Evolutionary conservation across 2,329 filamentous ascomycete species (phyloP), one percentile per base, ranked within the genome.

Genomic region (Xylaria sp.): DNA sequence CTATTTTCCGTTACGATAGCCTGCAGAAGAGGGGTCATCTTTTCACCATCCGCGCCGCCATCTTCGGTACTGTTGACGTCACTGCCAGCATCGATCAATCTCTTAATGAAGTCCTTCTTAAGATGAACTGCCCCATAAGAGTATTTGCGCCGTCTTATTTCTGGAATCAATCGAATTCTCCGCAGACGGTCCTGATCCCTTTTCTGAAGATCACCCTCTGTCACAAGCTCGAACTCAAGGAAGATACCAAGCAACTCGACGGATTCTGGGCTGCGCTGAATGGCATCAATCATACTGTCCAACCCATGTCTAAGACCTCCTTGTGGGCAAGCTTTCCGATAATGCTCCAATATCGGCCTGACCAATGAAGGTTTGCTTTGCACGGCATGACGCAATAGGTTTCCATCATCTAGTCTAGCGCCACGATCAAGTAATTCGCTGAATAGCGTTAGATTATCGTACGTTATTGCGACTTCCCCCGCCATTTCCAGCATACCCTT

Each of bases 281-380:
- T 29, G 27, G 15, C 19, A 1, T 4, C 0, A 3, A 1, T 1
- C 8, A 58, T 44, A 4, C n/a, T 3, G 7, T 0, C 0, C 11
- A 11, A 2, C 4, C 46, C 38, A 52, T 52, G 44, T 37, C 21
- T 37, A n/a, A 8, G 9, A 29, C 15, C 13, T 2, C 38, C 46
- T 52, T 51, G 15, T 17, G 47, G 55, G 2, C 52, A 46, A 4
- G 15, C 27, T 3, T 52, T 37, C 38, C 38, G 29, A 33, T 44
- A 58, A 23, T 21, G 55, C 7, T 44, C 47, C 7, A 58, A n/a
- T 3, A 58, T 29, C 7, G 55, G 38, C 13, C 13, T 31, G 13
- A 52, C 38, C 46, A 58, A 44, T 29, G 31, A 58, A 37, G 29
- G 27, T 19, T 37, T 2, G 1, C 21, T 0, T 0, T 3, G 5